Evolutionary conservation across 1,284 basidiomycete genomes (phyloP), one percentile per base, ranked within the genome.

Genomic region (Veloporphyrellus conicus): DNA sequence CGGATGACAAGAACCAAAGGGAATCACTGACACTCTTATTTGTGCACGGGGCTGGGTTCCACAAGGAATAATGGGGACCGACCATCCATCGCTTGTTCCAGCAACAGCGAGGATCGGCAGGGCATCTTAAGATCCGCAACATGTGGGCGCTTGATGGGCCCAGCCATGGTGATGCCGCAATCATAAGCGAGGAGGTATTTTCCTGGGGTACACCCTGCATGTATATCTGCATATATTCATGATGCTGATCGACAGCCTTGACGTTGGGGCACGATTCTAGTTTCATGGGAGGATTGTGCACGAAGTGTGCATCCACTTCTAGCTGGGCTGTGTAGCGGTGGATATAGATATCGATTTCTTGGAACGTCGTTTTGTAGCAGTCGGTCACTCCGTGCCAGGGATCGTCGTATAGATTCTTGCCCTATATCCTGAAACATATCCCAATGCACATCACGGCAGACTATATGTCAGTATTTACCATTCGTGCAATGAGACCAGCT

Each of bases 21-120:
- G 35, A 20, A 7, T 19, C 35, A 36, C 35, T 36, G 35, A 36
- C 35, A 7, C 19, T 36, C 14, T 8, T 43, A 33, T 48, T 48
- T 18, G 31, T 23, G 15, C 47, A 48, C 9, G 47, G 18, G n/a
- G 18, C 16, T 15, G 41, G 41, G 23, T 32, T 22, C 20, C 48
- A 47, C 31, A 47, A 50, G 8, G 41, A 47, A n/a, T 35, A 38
- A 22, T 50, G 41, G 48, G 48, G 43, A 7, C 40, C 44, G 1
- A 32, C 18, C n/a, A 49, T 49, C 2, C 18, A 38, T 6, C 28
- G 29, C 12, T 16, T 49, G 2, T 47, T 47, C 8, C 40, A 42
- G 34, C 34, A 38, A n/a, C 19, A 31, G n/a, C 33, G 6, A n/a
- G 12, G 33, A 15, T 8, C 5, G 14, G 12, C 23, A 6, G 19